Percentiles rank a stretch among this genome's conserved stretches.
phyloP scores from a whole-genome alignment of 148 eudicot genomes.

The Persicaria tinctoria region DNA sequence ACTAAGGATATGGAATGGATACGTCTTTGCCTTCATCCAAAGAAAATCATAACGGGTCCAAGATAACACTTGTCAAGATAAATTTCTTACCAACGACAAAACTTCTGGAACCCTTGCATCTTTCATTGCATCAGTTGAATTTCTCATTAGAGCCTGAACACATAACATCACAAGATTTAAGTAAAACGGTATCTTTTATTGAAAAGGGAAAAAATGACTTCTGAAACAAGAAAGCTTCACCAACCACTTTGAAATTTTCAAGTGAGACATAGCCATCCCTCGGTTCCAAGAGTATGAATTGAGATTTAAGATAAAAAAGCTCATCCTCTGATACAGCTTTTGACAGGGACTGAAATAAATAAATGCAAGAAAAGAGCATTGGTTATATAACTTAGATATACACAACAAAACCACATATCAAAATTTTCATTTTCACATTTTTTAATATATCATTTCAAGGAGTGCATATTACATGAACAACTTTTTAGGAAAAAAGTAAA shows the following conservation, averaged over 20 bases:
- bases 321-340: constrained; percentile 80
- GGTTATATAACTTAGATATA: background rate
- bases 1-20: background rate
- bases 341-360: constrained; percentile 70
- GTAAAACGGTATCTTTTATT: constrained; percentile 1
- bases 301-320: constrained; percentile 61
- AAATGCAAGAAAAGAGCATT: constrained; percentile 1
- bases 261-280: constrained; percentile 59
- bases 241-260: constrained; percentile 63
- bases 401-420: background rate
- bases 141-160: constrained; percentile 67
- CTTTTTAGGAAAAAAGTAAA: background rate
- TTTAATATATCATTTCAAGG: background rate
- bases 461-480: background rate
- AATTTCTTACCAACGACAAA: constrained; percentile 47
- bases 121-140: constrained; percentile 77
- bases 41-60: background rate
- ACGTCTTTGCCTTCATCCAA: background rate
- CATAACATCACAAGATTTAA: constrained; percentile 12
- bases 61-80: background rate
- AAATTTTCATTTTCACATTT: background rate
- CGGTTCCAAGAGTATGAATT: constrained; percentile 72
- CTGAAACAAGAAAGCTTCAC: constrained; percentile 16
- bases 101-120: constrained; percentile 70
- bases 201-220: background rate